Conservation (phyloP, 2,329 filamentous ascomycete genomes). For the Aureobasidium uvarum region DNA sequence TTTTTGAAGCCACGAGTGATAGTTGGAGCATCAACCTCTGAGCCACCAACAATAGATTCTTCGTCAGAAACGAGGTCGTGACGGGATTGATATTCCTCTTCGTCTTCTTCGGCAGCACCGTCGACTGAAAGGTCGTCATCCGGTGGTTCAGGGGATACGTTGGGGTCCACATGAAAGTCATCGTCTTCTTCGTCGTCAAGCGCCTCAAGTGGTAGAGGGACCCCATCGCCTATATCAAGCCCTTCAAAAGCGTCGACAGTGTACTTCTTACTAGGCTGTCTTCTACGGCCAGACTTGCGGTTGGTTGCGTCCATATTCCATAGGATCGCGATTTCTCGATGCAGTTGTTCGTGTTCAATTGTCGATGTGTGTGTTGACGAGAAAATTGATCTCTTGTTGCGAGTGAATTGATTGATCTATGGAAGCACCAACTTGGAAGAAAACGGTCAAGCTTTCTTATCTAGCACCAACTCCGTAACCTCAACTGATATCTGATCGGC, state of each 20-base stretch:
- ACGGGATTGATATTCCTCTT: conserved; percentile 38
- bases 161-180: conserved; percentile 41
- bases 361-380: neutral
- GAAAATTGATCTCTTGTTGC: neutral
- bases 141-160: conserved; percentile 32
- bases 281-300: conserved; percentile 26
- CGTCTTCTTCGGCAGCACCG: conserved; percentile 30
- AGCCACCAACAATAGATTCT: conserved; percentile 15
- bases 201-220: conserved; percentile 31
- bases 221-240: conserved; percentile 34
- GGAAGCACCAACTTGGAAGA: neutral
- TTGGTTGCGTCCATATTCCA: conserved; percentile 14
- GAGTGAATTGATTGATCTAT: neutral
- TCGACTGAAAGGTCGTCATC: conserved; percentile 21
- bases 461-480: neutral
- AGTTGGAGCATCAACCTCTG: conserved; percentile 4
- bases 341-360: neutral
- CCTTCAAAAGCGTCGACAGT: conserved; percentile 40
- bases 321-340: neutral
- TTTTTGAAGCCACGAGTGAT: conserved; percentile 6
- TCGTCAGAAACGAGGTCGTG: conserved; percentile 41
- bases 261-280: conserved; percentile 34
- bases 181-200: conserved; percentile 37
- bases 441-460: neutral
- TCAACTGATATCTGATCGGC: neutral